These are phyloP conservation scores for Dryadomyces quercus-mongolicae DNA, from an alignment of 2,329 filamentous ascomycete genomes.

Conservation along the genomic window DNA sequence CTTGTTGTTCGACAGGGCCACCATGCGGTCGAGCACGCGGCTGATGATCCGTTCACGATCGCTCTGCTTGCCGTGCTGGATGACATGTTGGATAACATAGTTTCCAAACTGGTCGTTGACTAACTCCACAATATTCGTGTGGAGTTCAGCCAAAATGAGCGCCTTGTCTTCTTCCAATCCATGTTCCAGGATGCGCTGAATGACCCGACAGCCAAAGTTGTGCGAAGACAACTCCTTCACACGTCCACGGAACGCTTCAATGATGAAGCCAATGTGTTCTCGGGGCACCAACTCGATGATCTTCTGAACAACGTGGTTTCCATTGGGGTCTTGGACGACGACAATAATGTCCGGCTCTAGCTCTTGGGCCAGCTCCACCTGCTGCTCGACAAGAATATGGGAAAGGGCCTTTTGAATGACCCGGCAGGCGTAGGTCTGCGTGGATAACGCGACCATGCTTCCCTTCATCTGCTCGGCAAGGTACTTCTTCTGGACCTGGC, in stretches of 20 bases:
- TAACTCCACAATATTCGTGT: constrained; percentile 56
- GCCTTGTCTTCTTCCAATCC: constrained; percentile 60
- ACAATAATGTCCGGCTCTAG: constrained; percentile 63
- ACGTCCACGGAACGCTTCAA: constrained; percentile 65
- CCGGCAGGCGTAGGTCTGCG: constrained; percentile 86
- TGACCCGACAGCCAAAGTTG: constrained; percentile 79
- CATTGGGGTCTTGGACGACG: constrained; percentile 78
- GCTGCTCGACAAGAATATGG: constrained; percentile 83
- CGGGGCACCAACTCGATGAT: constrained; percentile 72
- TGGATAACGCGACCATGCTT: constrained; percentile 66
- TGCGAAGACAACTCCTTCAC: constrained; percentile 66
- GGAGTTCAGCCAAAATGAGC: constrained; percentile 66
- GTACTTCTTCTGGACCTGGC: constrained; percentile 81
- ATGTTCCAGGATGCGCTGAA: constrained; percentile 82
- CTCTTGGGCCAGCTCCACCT: constrained; percentile 46
- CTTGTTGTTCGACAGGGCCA: constrained; percentile 82
- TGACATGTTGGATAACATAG: constrained; percentile 90
- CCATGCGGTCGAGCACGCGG: constrained; percentile 58
- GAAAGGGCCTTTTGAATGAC: constrained; percentile 95
- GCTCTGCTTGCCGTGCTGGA: constrained; percentile 60
- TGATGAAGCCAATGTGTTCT: constrained; percentile 73
- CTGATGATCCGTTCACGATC: constrained; percentile 64
- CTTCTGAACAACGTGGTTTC: constrained; percentile 95
- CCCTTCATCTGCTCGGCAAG: constrained; percentile 80
- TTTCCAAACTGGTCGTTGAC: constrained; percentile 88